Percentiles rank a stretch among this genome's conserved stretches.
phyloP scores from a whole-genome alignment of 2,329 filamentous ascomycete species.

The Stachybotrys echinatus region DNA sequence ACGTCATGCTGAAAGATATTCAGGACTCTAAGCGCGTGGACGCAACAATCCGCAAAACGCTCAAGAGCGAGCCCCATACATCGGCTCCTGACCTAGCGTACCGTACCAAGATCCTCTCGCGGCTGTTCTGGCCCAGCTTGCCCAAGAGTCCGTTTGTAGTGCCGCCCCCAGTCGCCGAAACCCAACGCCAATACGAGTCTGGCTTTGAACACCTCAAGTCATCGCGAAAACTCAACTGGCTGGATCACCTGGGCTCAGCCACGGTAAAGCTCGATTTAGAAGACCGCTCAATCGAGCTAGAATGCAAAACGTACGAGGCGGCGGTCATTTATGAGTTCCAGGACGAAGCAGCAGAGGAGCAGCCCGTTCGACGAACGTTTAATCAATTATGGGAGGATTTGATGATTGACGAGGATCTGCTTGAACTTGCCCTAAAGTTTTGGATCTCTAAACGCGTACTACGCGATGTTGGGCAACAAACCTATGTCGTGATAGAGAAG shows the following conservation, averaged over 20 bases:
- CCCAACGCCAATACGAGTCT: constrained; percentile 66
- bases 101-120: constrained; percentile 81
- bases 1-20: constrained; percentile 96
- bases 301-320: constrained; percentile 80
- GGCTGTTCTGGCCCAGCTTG: constrained; percentile 88
- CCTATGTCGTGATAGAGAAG: constrained; percentile 64
- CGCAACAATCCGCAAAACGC: constrained; percentile 50
- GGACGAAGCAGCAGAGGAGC: constrained; percentile 25
- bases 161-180: constrained; percentile 49
- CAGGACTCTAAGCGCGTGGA: constrained; percentile 77
- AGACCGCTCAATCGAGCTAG: constrained; percentile 68
- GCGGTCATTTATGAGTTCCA: constrained; percentile 83
- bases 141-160: constrained; percentile 64
- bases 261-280: constrained; percentile 76
- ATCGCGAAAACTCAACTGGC: constrained; percentile 82
- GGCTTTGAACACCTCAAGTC: constrained; percentile 78
- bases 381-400: constrained; percentile 52
- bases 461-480: constrained; percentile 45
- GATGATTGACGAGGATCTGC: constrained; percentile 68
- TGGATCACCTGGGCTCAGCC: constrained; percentile 75
- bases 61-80: constrained; percentile 10
- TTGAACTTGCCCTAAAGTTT: constrained; percentile 62
- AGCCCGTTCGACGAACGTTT: constrained; percentile 36
- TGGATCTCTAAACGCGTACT: constrained; percentile 69
- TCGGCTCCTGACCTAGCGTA: constrained; percentile 34